These are phyloP conservation scores for Cordyceps tenuipes DNA, from an alignment of 2,329 filamentous ascomycete species.

Conservation along the genomic window DNA sequence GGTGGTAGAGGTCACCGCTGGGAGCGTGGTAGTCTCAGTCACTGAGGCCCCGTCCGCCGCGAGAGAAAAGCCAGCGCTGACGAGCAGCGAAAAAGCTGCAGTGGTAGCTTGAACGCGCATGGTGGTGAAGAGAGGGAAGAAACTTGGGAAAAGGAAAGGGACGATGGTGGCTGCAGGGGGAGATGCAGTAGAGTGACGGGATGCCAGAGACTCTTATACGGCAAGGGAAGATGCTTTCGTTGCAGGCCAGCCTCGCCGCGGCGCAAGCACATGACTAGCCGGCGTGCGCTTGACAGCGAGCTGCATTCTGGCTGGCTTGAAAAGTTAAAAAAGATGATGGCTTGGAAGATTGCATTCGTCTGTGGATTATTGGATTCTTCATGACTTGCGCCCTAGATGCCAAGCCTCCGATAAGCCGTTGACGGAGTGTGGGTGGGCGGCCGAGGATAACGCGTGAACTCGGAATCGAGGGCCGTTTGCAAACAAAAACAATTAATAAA, in stretches of 20 bases:
- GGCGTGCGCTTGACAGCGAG: background rate
- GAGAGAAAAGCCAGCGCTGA: constrained; percentile 3
- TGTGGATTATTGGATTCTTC: background rate
- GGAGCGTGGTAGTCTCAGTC: background rate
- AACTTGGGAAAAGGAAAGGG: background rate
- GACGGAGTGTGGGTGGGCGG: background rate
- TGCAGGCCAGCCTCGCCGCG: background rate
- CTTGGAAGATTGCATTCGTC: background rate
- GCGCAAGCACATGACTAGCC: background rate
- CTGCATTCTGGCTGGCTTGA: background rate
- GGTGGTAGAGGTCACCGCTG: background rate
- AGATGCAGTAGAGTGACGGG: background rate
- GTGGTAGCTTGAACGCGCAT: constrained; percentile 4
- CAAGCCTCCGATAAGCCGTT: background rate
- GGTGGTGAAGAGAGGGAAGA: background rate
- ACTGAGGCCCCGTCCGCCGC: background rate
- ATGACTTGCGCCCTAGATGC: background rate
- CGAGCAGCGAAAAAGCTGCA: background rate
- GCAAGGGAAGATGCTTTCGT: background rate
- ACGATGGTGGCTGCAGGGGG: background rate
- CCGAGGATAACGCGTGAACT: background rate
- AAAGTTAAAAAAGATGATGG: background rate
- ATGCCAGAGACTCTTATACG: constrained; percentile 4
- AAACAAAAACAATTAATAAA: no score
- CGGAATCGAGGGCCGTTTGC: no score